These are phyloP conservation scores for Acanthamoeba royreba DNA, from an alignment of 208 protist genomes.

Conservation along the genomic window DNA sequence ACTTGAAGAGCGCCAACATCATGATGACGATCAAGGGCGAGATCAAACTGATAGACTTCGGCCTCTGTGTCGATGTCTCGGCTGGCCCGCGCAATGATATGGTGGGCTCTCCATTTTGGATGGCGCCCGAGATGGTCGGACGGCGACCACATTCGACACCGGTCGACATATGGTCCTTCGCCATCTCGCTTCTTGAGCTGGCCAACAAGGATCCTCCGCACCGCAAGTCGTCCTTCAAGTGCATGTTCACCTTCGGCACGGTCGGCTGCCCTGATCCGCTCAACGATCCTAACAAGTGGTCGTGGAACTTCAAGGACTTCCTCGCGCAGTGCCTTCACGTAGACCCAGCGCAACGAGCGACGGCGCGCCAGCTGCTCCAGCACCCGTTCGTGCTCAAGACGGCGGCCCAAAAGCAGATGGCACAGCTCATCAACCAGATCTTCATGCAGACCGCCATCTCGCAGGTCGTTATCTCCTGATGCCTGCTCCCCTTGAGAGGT, in stretches of 20 bases:
- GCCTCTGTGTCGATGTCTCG: slow-evolving; percentile 29
- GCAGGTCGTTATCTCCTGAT: background rate
- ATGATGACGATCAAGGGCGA: slow-evolving; percentile 48
- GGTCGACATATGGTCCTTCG: slow-evolving; percentile 14
- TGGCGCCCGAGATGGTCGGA: slow-evolving; percentile 34
- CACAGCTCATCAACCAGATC: slow-evolving; percentile 23
- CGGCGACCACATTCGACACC: background rate
- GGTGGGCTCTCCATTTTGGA: slow-evolving; percentile 23
- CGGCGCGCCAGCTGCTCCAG: background rate
- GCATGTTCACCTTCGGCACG: slow-evolving; percentile 35
- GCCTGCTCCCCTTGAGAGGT: too few relatives aligned
- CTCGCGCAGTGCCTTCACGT: background rate
- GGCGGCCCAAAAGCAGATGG: slow-evolving; percentile 41
- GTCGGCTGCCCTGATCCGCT: slow-evolving; percentile 28
- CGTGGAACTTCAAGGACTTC: slow-evolving; percentile 19
- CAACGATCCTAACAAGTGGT: slow-evolving; percentile 9
- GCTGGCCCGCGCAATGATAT: background rate
- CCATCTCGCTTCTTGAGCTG: slow-evolving; percentile 30
- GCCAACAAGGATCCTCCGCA: slow-evolving; percentile 20
- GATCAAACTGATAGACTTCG: slow-evolving; percentile 47
- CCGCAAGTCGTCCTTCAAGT: slow-evolving; percentile 31
- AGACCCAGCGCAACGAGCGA: background rate
- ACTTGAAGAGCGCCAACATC: slow-evolving; percentile 35
- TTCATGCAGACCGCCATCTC: slow-evolving; percentile 10
- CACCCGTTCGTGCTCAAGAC: slow-evolving; percentile 24